Conservation (phyloP, 2,329 filamentous ascomycete species). For the Ceratocystis huliohia region DNA sequence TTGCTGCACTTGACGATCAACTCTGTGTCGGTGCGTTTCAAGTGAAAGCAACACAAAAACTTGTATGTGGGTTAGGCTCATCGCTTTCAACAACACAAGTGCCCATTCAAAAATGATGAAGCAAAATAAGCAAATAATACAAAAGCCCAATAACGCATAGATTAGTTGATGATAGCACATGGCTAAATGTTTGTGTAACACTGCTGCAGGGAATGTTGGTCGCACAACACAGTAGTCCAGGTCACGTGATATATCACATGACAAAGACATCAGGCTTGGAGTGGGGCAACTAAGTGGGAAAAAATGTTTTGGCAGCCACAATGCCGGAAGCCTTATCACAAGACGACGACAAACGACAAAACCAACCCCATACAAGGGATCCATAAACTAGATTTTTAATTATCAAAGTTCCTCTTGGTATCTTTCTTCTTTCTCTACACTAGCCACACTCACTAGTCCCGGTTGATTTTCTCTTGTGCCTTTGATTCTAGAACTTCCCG, state of each 20-base stretch:
- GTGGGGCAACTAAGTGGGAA: slow-evolving; percentile 3
- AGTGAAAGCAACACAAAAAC: background rate
- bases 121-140: background rate
- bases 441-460: background rate
- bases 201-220: no score
- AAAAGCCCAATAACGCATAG: background rate
- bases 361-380: background rate
- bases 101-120: background rate
- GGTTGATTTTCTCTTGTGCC: background rate
- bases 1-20: background rate
- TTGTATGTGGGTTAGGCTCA: background rate
- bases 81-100: background rate
- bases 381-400: no score
- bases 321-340: background rate
- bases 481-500: background rate
- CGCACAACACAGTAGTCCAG: fast-evolving
- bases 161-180: background rate
- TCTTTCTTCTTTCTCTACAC: background rate
- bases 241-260: background rate
- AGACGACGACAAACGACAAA: background rate
- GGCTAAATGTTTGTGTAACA: background rate
- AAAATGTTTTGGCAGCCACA: slow-evolving; percentile 4
- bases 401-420: slow-evolving; percentile 13
- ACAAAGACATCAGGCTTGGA: background rate
- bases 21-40: background rate